phyloP scores from a whole-genome alignment of 306 rosid genomes.

The Prunus mira region DNA sequence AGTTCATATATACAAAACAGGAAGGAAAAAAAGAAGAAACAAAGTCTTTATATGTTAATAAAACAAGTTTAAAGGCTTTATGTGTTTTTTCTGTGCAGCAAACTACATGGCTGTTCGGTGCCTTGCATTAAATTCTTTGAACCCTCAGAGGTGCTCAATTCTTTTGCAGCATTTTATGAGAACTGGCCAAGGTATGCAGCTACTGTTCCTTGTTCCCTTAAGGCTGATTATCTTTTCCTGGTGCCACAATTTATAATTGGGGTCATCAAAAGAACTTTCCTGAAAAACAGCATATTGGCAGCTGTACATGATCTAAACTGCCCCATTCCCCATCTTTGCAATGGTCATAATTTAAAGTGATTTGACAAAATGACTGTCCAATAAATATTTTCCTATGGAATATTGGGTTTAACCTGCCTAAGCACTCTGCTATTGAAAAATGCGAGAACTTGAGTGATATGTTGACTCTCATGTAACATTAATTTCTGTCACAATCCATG shows the following conservation, averaged over 20 bases:
- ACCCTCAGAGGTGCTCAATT: constrained; percentile 78
- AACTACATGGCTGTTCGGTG: constrained; percentile 87
- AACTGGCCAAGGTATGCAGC: constrained; percentile 64
- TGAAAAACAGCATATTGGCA: neutral
- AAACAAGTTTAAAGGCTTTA: neutral
- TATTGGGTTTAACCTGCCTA: neutral
- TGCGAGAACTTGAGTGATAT: neutral
- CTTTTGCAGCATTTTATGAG: constrained; percentile 64
- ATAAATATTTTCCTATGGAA: neutral
- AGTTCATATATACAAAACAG: neutral
- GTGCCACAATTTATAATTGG: neutral
- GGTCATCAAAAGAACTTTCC: neutral
- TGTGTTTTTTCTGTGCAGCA: constrained; percentile 45
- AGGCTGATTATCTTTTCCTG: neutral
- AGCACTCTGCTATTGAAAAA: neutral
- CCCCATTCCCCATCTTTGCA: neutral
- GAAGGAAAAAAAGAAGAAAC: too few relatives aligned
- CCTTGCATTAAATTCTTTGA: constrained; percentile 73
- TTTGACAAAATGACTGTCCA: neutral
- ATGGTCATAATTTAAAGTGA: neutral
- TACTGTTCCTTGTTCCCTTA: constrained; percentile 1
- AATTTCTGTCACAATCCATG: neutral
- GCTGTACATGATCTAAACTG: neutral
- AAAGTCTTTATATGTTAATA: neutral
- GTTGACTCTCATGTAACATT: neutral